These are phyloP conservation scores for Acanthamoeba castellanii DNA, from an alignment of 208 protist species.

Conservation along the genomic window DNA sequence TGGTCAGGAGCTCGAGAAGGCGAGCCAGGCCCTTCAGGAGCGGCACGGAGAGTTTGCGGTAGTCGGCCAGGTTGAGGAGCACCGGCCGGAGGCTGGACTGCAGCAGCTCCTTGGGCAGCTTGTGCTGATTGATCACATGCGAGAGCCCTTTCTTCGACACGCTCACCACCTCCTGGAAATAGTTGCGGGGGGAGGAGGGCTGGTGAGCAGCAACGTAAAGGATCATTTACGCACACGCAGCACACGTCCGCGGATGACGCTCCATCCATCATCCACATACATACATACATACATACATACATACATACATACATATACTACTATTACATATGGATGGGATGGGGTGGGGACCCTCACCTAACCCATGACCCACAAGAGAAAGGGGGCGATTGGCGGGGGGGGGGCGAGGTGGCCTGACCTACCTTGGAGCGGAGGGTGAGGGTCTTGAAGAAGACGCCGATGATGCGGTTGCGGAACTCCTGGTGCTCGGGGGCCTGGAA, in stretches of 20 bases:
- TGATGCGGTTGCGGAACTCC: constrained; percentile 86
- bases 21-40: constrained; percentile 88
- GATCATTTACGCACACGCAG: no score
- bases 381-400: background rate
- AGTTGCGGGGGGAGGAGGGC: no score
- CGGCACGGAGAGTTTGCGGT: constrained; percentile 86
- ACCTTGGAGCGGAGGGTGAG: constrained; percentile 79
- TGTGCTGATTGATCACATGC: constrained; percentile 80
- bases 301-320: no score
- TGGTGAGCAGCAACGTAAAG: no score
- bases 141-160: constrained; percentile 81
- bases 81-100: constrained; percentile 89
- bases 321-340: no score
- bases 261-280: no score
- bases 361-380: no score
- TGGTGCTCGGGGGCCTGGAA: constrained; percentile 58
- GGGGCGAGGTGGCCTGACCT: background rate
- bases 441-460: constrained; percentile 88
- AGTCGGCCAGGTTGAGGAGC: constrained; percentile 86
- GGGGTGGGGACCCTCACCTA: no score
- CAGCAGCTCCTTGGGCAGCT: constrained; percentile 88
- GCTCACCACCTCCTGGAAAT: constrained; percentile 80
- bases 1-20: constrained; percentile 88
- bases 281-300: no score
- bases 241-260: no score